Conservation (phyloP, 2,329 filamentous ascomycete genomes). For the Sordariomycetes sp. region DNA sequence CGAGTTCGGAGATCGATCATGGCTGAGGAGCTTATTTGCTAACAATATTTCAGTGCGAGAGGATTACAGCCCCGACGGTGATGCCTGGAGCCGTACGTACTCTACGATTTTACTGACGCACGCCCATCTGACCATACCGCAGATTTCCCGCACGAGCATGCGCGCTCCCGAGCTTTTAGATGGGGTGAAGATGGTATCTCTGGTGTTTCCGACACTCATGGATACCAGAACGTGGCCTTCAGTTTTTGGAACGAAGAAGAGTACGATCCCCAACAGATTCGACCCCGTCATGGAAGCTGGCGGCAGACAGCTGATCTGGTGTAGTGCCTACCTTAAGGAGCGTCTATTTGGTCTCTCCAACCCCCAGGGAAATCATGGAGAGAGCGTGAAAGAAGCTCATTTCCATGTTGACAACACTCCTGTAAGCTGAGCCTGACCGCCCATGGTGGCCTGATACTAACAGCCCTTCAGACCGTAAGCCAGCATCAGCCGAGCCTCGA, state of each 20-base stretch:
- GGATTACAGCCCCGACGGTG: conserved; percentile 82
- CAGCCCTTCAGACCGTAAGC: conserved; percentile 1
- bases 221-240: conserved; percentile 86
- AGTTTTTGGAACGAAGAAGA: conserved; percentile 98
- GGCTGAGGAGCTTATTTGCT: conserved; percentile 6
- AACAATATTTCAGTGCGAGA: conserved; percentile 55
- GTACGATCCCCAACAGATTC: conserved; percentile 32
- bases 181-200: conserved; percentile 98
- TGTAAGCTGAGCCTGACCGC: conserved; percentile 25
- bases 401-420: conserved; percentile 96
- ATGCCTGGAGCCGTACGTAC: conserved; percentile 87
- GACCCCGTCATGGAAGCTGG: background rate
- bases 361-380: conserved; percentile 93
- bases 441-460: background rate
- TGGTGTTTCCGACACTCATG: conserved; percentile 85
- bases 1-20: conserved; percentile 30
- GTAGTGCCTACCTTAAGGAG: conserved; percentile 85
- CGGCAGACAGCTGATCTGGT: conserved; percentile 24
- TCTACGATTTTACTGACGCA: background rate
- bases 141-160: conserved; percentile 94
- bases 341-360: conserved; percentile 92
- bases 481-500: background rate
- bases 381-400: conserved; percentile 93
- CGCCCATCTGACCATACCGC: conserved; percentile 3
- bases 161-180: conserved; percentile 77